These are phyloP conservation scores for Aureobasidium lini DNA, from an alignment of 2,329 filamentous ascomycete genomes.

Conservation along the genomic window DNA sequence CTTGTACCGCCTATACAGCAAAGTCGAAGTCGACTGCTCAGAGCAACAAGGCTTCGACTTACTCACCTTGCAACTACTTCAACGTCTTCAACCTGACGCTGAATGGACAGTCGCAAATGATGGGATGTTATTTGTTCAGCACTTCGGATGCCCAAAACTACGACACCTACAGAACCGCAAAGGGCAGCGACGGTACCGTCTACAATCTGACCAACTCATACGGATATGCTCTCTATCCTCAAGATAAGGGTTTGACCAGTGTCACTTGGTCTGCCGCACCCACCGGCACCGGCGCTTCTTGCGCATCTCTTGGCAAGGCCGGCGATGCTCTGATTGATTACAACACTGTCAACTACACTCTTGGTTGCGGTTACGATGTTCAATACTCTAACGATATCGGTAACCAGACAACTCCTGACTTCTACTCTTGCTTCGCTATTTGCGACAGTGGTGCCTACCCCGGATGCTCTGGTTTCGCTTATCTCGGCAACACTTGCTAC, in stretches of 20 bases:
- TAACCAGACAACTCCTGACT: conserved; percentile 14
- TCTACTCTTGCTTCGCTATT: conserved; percentile 17
- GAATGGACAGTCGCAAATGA: conserved; percentile 12
- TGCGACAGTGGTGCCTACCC: conserved; percentile 12
- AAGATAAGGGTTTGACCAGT: conserved; percentile 10
- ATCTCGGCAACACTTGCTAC: conserved; percentile 15
- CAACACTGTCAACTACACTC: conserved; percentile 12
- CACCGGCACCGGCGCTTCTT: conserved; percentile 13
- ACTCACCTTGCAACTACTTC: conserved; percentile 17
- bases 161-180: conserved; percentile 3
- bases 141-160: conserved; percentile 10
- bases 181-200: neutral
- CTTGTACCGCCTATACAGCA: conserved; percentile 9
- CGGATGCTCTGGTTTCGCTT: conserved; percentile 16
- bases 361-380: conserved; percentile 17
- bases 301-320: conserved; percentile 11
- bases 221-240: conserved; percentile 15
- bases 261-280: conserved; percentile 14
- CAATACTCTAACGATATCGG: conserved; percentile 14
- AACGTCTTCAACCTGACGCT: conserved; percentile 17
- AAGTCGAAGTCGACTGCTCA: neutral
- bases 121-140: conserved; percentile 16
- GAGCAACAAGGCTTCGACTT: conserved; percentile 5
- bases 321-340: conserved; percentile 8
- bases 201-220: conserved; percentile 16